Conservation (phyloP, 2,329 filamentous ascomycete genomes). For the Escovopsis sp. region DNA sequence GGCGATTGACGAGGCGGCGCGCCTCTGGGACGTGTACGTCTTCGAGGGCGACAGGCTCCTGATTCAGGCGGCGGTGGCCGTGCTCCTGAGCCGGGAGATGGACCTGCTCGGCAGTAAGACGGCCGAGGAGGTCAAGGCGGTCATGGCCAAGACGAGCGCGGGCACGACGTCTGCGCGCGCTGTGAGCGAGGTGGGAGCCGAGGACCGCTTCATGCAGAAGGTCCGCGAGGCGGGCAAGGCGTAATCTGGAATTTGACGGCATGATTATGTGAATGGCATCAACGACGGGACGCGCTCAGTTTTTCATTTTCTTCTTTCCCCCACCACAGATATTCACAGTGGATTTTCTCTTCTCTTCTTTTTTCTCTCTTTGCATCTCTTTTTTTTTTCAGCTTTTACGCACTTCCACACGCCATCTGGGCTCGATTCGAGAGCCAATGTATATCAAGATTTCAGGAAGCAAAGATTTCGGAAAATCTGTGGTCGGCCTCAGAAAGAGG, state of each 20-base stretch:
- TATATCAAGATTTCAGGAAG: slow-evolving; percentile 11
- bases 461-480: not conserved
- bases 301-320: too few relatives aligned
- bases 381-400: not conserved
- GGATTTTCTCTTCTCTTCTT: not conserved
- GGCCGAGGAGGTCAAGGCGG: slow-evolving; percentile 26
- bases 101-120: slow-evolving; percentile 32
- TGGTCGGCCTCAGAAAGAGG: slow-evolving; percentile 1
- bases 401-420: slow-evolving; percentile 2
- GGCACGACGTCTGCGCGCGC: slow-evolving; percentile 18
- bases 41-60: slow-evolving; percentile 67
- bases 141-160: slow-evolving; percentile 19
- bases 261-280: slow-evolving; percentile 3
- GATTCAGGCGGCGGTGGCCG: slow-evolving; percentile 55
- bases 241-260: slow-evolving; percentile 7
- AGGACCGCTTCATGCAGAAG: slow-evolving; percentile 27
- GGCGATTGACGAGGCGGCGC: slow-evolving; percentile 52
- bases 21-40: slow-evolving; percentile 70
- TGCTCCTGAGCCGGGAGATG: slow-evolving; percentile 42
- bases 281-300: not conserved
- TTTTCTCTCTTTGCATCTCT: not conserved
- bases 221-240: slow-evolving; percentile 22
- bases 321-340: too few relatives aligned
- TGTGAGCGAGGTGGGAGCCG: slow-evolving; percentile 29
- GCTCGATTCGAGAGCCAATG: slow-evolving; percentile 11